A percentile compares a stretch with the other conserved stretches of the same genome.
Evolutionary conservation across 306 rosid species (phyloP).

Genomic region (Begonia loranthoides): DNA sequence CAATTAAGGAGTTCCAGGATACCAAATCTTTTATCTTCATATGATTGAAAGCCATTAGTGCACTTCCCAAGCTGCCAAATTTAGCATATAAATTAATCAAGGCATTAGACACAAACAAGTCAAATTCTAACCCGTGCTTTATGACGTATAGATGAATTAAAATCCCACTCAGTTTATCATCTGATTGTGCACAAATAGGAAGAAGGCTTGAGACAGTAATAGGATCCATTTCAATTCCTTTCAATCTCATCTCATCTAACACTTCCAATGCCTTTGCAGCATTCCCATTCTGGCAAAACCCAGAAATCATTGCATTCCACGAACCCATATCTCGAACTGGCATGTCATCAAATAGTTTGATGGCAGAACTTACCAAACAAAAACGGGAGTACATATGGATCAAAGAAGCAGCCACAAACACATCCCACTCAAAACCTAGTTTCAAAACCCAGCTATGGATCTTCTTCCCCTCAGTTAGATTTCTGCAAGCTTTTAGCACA

Average conservation of each 20-base stretch:
- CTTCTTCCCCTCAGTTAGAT: constrained; percentile 26
- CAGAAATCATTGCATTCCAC: constrained; percentile 46
- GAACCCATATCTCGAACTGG: constrained; percentile 30
- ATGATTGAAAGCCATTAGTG: constrained; percentile 19
- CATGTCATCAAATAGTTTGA: constrained; percentile 23
- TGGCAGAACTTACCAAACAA: constrained; percentile 19
- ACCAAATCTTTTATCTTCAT: constrained; percentile 29
- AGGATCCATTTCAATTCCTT: constrained; percentile 27
- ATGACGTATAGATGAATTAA: constrained; percentile 30
- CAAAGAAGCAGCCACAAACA: constrained; percentile 36
- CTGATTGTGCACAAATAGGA: constrained; percentile 30
- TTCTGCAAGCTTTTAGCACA: constrained; percentile 31
- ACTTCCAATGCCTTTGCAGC: constrained; percentile 29
- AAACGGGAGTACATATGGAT: constrained; percentile 37
- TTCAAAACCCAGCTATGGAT: constrained; percentile 33
- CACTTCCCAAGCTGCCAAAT: constrained; percentile 28
- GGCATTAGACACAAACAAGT: constrained; percentile 29
- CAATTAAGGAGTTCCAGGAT: constrained; percentile 40
- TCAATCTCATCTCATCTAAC: constrained; percentile 28
- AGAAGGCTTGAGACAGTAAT: constrained; percentile 28
- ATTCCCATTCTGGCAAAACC: constrained; percentile 32
- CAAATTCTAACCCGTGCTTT: constrained; percentile 32
- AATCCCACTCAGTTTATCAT: constrained; percentile 19
- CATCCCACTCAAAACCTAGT: constrained; percentile 35
- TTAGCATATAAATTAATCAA: constrained; percentile 42